Base-by-base conservation (phyloP, 2,329 filamentous ascomycete species). In the Didymella glomerata region DNA sequence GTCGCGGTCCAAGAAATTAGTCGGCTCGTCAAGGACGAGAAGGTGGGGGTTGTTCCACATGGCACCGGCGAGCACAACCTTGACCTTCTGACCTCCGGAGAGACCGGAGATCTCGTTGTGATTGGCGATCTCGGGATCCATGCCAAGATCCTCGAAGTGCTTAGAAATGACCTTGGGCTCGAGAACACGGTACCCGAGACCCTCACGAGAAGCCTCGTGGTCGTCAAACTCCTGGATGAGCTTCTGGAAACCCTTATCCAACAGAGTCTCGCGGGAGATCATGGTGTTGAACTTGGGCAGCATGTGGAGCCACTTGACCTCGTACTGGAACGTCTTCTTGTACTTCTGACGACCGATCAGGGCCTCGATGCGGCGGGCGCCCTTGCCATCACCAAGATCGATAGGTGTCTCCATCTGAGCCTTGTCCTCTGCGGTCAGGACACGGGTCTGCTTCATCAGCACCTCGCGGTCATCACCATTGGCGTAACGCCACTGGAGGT, bases 31-130 rank as follows among this genome's bases (percentile, higher is more conserved):
- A 24, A 99, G 89, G 48, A 99, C 95, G 62, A 99, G 87, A 72
- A 99, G 82, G 82, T 99, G 95, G 0, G 95, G 95, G 83, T 98
- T 98, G 83, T 98, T 97, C 93, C 93, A 97, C 92, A 96, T 96
- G 70, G 93, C 92, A 74, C 92, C 92, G 4, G 93, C 95, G 69
- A 99, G 88, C 64, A 99, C 95, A 47, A 99, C 95, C 86, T 99
- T 99, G 82, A 99, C 95, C 81, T 98, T 98, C 77, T 99, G 95
- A 14, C 95, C 95, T 80, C 95, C 95, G 10, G 93, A 97, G 13
- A 99, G 85, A 72, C 93, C 95, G 63, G 91, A 92, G 71, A 99
- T 99, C 80, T 97, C 90, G 79, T 97, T 98, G 86, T 99, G 95
- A 81, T 97, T 97, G 73, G 95, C 95, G 74, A 99, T 98, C 74